A percentile compares a stretch with the other conserved stretches of the same genome.
phyloP scores from a whole-genome alignment of 805 yeast genomes.

The Hanseniaspora clermontiae region DNA sequence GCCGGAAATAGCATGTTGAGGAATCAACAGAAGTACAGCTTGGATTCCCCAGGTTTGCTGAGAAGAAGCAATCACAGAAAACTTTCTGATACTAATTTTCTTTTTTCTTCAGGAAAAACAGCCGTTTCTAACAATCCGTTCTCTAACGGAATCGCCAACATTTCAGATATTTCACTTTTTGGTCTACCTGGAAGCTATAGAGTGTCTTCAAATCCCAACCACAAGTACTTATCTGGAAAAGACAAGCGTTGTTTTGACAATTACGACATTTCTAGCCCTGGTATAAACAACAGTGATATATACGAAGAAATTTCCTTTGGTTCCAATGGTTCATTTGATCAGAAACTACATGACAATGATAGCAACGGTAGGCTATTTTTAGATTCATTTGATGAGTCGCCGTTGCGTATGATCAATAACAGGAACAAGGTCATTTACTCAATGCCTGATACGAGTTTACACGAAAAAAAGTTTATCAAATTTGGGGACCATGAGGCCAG shows the following conservation, averaged over 20 bases:
- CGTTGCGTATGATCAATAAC: neutral
- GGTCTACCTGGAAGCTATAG: neutral
- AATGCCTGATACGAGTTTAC: neutral
- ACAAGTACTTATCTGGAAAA: neutral
- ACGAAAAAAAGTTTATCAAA: neutral
- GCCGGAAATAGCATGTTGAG: neutral
- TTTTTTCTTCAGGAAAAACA: neutral
- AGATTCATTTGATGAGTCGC: neutral
- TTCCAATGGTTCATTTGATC: neutral
- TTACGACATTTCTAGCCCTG: neutral
- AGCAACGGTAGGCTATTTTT: neutral
- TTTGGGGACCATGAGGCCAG: conserved; percentile 18
- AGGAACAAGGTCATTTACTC: conserved; percentile 18
- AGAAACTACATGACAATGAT: too few relatives aligned
- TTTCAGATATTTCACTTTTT: neutral
- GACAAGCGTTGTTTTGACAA: neutral
- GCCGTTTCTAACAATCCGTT: neutral
- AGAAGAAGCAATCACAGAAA: neutral
- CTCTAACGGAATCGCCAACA: neutral
- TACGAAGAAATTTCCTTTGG: neutral
- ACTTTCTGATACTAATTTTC: neutral
- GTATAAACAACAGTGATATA: neutral
- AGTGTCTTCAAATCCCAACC: neutral
- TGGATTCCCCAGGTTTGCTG: neutral
- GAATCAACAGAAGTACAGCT: neutral